Evolutionary conservation across 176 grass and related monocot species (phyloP).

Genomic region (Carex pumila): DNA sequence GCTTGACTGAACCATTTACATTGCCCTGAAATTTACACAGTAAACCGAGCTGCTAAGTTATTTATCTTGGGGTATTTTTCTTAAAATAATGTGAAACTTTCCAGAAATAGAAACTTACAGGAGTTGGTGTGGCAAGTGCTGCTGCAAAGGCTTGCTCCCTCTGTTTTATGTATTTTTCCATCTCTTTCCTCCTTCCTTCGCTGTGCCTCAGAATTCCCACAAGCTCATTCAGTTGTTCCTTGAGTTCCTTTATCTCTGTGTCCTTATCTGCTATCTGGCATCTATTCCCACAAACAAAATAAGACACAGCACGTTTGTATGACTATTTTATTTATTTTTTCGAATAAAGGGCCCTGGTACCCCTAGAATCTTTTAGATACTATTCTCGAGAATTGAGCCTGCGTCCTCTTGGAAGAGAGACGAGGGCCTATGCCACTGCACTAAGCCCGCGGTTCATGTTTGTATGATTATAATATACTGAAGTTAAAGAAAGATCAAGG

Average conservation of each 20-base stretch:
- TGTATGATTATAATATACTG: not conserved
- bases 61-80: not conserved
- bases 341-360: too few species aligned
- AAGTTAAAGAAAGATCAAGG: not conserved
- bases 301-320: not conserved
- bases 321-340: too few species aligned
- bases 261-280: conserved; percentile 77
- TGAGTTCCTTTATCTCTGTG: conserved; percentile 79
- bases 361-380: too few species aligned
- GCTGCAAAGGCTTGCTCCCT: conserved; percentile 46
- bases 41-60: not conserved
- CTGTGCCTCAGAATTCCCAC: conserved; percentile 73
- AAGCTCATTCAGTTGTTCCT: conserved; percentile 91
- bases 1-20: conserved; percentile 60
- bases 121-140: conserved; percentile 49
- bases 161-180: conserved; percentile 75
- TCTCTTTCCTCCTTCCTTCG: conserved; percentile 71
- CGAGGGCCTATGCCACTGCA: too few species aligned
- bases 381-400: too few species aligned
- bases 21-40: conserved; percentile 43
- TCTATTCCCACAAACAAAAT: conserved; percentile 36
- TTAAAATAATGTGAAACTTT: not conserved
- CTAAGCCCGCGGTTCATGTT: too few species aligned
- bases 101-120: not conserved
- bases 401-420: too few species aligned